Evolutionary conservation across 2,329 filamentous ascomycete species (phyloP).

Genomic region (Curvularia sp.): DNA sequence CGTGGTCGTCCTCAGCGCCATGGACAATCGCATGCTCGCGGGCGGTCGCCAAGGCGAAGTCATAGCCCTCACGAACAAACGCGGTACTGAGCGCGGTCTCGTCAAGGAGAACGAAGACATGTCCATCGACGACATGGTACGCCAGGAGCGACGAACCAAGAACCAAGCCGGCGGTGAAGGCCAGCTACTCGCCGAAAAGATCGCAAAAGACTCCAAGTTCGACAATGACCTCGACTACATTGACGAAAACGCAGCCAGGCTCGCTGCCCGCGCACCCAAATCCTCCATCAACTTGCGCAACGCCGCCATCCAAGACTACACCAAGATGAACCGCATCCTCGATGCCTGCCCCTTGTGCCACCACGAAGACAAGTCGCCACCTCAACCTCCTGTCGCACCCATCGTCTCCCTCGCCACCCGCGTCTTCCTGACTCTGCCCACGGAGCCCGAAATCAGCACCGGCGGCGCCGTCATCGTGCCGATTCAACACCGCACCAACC

Average conservation of each 20-base stretch:
- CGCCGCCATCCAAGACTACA: constrained; percentile 84
- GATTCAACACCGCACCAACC: constrained; percentile 82
- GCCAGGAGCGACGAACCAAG: constrained; percentile 86
- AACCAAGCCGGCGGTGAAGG: constrained; percentile 81
- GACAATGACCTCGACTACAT: constrained; percentile 94
- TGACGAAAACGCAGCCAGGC: constrained; percentile 92
- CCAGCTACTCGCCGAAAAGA: constrained; percentile 83
- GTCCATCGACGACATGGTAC: constrained; percentile 95
- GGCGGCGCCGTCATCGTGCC: constrained; percentile 90
- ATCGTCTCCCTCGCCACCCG: constrained; percentile 85
- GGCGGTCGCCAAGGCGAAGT: constrained; percentile 78
- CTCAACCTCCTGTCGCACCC: constrained; percentile 74
- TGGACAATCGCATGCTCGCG: constrained; percentile 89
- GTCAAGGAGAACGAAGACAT: constrained; percentile 95
- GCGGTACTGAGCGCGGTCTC: constrained; percentile 81
- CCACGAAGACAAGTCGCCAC: constrained; percentile 80
- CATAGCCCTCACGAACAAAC: constrained; percentile 76
- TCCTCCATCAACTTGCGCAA: constrained; percentile 88
- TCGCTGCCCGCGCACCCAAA: constrained; percentile 86
- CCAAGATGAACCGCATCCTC: constrained; percentile 84
- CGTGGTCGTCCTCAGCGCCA: constrained; percentile 81
- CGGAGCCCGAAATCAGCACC: constrained; percentile 83
- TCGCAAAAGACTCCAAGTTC: constrained; percentile 91
- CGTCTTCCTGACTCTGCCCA: constrained; percentile 85
- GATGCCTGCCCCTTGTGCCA: constrained; percentile 90